Evolutionary conservation across 2,329 filamentous ascomycete genomes (phyloP).

Genomic region (Colletotrichum sp.): DNA sequence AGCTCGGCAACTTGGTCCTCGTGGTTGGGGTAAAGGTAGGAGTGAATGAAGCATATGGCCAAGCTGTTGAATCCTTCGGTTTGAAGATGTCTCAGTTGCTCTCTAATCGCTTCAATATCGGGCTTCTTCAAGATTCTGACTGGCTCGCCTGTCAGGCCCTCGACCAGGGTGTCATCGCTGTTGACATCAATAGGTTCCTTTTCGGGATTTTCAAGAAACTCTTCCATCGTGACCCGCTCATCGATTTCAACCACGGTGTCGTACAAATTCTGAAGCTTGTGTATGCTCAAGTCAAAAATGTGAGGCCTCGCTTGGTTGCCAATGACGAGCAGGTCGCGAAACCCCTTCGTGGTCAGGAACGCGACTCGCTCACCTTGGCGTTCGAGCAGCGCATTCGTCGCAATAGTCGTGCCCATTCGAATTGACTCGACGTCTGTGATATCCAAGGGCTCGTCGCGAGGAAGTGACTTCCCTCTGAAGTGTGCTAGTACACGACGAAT

Average conservation of each 20-base stretch:
- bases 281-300: slow-evolving; percentile 74
- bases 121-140: slow-evolving; percentile 66
- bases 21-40: slow-evolving; percentile 68
- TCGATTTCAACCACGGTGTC: slow-evolving; percentile 72
- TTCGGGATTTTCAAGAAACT: slow-evolving; percentile 69
- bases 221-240: slow-evolving; percentile 74
- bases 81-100: slow-evolving; percentile 63
- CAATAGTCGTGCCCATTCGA: slow-evolving; percentile 78
- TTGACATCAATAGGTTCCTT: slow-evolving; percentile 36
- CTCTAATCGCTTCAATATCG: slow-evolving; percentile 50
- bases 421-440: slow-evolving; percentile 55
- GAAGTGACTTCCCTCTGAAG: slow-evolving; percentile 64
- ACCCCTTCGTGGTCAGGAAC: slow-evolving; percentile 72
- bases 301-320: slow-evolving; percentile 75
- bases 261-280: slow-evolving; percentile 71
- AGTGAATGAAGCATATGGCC: slow-evolving; percentile 73
- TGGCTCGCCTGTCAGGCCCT: slow-evolving; percentile 68
- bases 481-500: slow-evolving; percentile 70
- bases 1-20: slow-evolving; percentile 40
- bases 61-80: slow-evolving; percentile 59
- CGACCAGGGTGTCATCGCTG: slow-evolving; percentile 52
- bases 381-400: slow-evolving; percentile 76
- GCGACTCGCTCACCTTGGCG: slow-evolving; percentile 74
- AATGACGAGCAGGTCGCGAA: slow-evolving; percentile 74
- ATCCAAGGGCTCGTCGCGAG: slow-evolving; percentile 32